Conservation (phyloP, 768 basidiomycete species). For the Daedalea quercina region DNA sequence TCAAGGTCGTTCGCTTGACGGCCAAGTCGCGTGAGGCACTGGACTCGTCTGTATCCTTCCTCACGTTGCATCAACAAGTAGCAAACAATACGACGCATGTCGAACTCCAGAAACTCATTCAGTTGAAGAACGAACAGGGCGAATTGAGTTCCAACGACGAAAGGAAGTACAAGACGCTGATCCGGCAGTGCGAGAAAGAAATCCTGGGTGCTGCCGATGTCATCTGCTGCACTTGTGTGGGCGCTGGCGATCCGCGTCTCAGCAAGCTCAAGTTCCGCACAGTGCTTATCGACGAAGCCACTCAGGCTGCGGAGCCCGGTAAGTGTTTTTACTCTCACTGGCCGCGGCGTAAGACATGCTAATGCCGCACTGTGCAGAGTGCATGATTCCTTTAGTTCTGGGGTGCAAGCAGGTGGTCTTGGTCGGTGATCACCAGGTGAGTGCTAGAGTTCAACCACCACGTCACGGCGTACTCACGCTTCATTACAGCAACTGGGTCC, state of each 20-base stretch:
- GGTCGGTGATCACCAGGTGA: conserved; percentile 82
- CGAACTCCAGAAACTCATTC: conserved; percentile 96
- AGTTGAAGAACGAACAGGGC: conserved; percentile 96
- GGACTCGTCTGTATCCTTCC: conserved; percentile 89
- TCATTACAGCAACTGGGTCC: conserved; percentile 82
- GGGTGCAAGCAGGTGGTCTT: conserved; percentile 98
- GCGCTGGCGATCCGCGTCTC: conserved; percentile 92
- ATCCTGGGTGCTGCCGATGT: conserved; percentile 93
- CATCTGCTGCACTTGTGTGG: conserved; percentile 97
- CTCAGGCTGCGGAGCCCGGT: conserved; percentile 97
- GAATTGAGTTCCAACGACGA: conserved; percentile 96
- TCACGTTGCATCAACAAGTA: conserved; percentile 96
- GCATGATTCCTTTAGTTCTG: conserved; percentile 98
- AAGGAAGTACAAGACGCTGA: conserved; percentile 94
- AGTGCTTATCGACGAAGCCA: conserved; percentile 97
- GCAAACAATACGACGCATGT: conserved; percentile 94
- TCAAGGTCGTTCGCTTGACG: conserved; percentile 96
- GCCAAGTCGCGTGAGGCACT: conserved; percentile 98
- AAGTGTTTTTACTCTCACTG: conserved; percentile 12
- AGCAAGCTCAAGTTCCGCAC: conserved; percentile 98
- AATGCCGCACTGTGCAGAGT: conserved; percentile 51
- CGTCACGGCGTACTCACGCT: conserved; percentile 1
- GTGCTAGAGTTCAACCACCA: conserved; percentile 2
- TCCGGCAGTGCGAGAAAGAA: conserved; percentile 95
- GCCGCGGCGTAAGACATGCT: background rate